Base-by-base conservation (phyloP, 768 basidiomycete genomes). In the Lactifluus rugatus region DNA sequence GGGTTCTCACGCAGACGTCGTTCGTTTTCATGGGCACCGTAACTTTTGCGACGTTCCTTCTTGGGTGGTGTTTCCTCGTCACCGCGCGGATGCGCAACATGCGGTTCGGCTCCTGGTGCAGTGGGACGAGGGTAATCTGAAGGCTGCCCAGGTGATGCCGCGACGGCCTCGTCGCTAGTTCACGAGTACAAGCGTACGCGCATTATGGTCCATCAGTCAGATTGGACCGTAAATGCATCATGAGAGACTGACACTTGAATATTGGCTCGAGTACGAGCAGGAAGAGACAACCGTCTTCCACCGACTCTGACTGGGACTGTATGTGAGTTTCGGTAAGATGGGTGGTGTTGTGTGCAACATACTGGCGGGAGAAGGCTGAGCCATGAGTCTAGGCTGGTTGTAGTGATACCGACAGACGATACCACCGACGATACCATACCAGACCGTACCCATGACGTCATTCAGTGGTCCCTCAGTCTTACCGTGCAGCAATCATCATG, bases 51-150 rank as follows among this genome's bases (percentile, higher is more conserved):
- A 31, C 53, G 62, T 54, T 62, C 62, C 39, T 48, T 55, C 47
- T 54, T 60, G 32, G 50, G 62, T 9, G 44, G 56, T 52, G 54
- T 26, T 16, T 63, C 57, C 52, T 58, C 63, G 25, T 62, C 63
- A 52, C 44, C 49, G 31, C 48, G 53, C 13, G 23, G 47, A 31
- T 64, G 51, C 41, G 58, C 57, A 19, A 23, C 42, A 13, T 31
- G 37, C 36, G 26, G 48, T 42, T 64, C 56, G 25, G 54, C 26
- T 44, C 47, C 55, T 13, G 56, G 63, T 2, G 56, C 52, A 13
- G 60, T 37, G 26, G 63, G 63, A 11, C 63, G 63, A 36, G 63
- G 63, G 41, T 64, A 64, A 47, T 64, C 63, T 4, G 61, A 54
- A 34, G 63, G 63, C 47, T 62, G 53, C 31, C 49, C 63, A 4